A percentile compares a stretch with the other conserved stretches of the same genome.
phyloP scores from a whole-genome alignment of 2,329 filamentous ascomycete species.

The Cadophora malorum region DNA sequence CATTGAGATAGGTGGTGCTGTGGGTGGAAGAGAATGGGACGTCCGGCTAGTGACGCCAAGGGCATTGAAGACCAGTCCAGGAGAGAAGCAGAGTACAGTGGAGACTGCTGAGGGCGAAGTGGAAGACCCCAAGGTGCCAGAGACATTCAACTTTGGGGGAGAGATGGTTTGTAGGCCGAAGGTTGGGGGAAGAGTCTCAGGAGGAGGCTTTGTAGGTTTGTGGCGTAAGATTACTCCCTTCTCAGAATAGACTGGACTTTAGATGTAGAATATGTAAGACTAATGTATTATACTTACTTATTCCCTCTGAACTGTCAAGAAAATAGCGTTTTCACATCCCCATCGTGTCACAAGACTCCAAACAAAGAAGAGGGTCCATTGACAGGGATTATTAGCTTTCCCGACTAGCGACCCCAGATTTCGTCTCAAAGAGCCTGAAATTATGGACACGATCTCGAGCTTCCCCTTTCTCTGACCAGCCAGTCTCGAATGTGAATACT shows the following conservation, averaged over 20 bases:
- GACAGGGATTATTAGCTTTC: slow-evolving; percentile 28
- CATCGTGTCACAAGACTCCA: slow-evolving; percentile 23
- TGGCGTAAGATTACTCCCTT: slow-evolving; percentile 42
- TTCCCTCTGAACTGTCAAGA: not conserved
- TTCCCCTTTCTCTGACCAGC: slow-evolving; percentile 3
- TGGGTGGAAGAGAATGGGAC: slow-evolving; percentile 67
- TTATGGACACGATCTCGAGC: slow-evolving; percentile 25
- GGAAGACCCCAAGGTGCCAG: not conserved
- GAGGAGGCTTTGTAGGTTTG: slow-evolving; percentile 58
- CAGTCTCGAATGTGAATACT: slow-evolving; percentile 13
- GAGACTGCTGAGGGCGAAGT: slow-evolving; percentile 6
- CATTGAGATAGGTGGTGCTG: slow-evolving; percentile 62
- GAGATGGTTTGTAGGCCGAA: slow-evolving; percentile 58
- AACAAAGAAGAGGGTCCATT: not conserved
- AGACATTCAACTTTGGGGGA: not conserved
- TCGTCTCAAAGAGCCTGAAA: slow-evolving; percentile 26
- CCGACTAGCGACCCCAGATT: slow-evolving; percentile 33
- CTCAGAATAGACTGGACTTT: not conserved
- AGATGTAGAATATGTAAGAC: slow-evolving; percentile 7
- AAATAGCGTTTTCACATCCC: not conserved
- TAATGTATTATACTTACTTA: not conserved
- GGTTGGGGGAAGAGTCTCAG: slow-evolving; percentile 53
- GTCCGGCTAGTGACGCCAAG: slow-evolving; percentile 55
- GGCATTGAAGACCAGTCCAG: slow-evolving; percentile 35
- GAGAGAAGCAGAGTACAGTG: slow-evolving; percentile 12